These are phyloP conservation scores for Cryptomeria japonica DNA, from an alignment of 75 land plant genomes.

Conservation along the genomic window DNA sequence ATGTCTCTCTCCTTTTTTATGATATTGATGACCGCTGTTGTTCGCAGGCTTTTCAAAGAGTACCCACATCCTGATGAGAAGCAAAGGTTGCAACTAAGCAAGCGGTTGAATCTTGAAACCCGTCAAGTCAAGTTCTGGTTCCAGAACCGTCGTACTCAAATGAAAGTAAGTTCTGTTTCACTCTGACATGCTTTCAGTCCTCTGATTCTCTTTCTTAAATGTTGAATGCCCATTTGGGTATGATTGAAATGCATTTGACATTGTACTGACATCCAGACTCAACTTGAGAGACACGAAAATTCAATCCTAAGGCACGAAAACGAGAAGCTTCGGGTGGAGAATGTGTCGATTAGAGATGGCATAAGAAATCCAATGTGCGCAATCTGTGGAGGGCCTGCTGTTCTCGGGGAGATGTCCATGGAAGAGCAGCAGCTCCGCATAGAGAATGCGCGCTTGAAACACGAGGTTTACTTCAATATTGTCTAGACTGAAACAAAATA, in stretches of 20 bases:
- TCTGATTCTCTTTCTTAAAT: no score
- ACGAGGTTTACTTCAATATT: conserved; percentile 27
- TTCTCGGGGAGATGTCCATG: conserved; percentile 54
- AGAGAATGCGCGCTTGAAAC: conserved; percentile 59
- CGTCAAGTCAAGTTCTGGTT: conserved; percentile 95
- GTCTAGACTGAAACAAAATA: background rate
- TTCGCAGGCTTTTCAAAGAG: conserved; percentile 72
- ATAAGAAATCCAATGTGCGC: conserved; percentile 68
- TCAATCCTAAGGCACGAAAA: conserved; percentile 66
- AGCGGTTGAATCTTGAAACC: conserved; percentile 55
- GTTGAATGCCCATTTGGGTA: background rate
- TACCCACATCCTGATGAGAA: conserved; percentile 96
- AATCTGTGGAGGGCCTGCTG: conserved; percentile 72
- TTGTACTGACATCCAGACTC: conserved; percentile 38
- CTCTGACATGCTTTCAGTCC: no score
- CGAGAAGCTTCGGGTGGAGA: conserved; percentile 76
- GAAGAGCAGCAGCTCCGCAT: conserved; percentile 65
- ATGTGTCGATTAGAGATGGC: conserved; percentile 66
- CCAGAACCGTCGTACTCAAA: conserved; percentile 86
- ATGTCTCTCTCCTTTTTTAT: background rate
- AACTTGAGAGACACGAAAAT: conserved; percentile 79
- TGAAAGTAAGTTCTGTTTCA: conserved; percentile 61
- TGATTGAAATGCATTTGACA: background rate
- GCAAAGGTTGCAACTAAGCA: conserved; percentile 81
- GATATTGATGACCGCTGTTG: background rate